Base-by-base conservation (phyloP, 1,284 basidiomycete species). In the Cutaneotrichosporon sp. region DNA sequence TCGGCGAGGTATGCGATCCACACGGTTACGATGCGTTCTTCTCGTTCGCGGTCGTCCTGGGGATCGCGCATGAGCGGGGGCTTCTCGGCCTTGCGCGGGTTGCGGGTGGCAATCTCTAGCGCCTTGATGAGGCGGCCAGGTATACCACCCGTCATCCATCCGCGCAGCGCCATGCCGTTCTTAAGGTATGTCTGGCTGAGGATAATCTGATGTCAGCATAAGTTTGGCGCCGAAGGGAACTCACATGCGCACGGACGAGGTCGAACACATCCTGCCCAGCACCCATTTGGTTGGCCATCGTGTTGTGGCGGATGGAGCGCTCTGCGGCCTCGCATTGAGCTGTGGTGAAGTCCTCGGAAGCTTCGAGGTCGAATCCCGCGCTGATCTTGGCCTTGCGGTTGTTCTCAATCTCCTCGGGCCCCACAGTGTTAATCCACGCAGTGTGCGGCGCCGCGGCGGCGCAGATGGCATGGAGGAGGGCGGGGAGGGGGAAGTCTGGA, bases 401-500 rank as follows among this genome's bases (percentile, higher is more conserved):
- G 16, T 43, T 54, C 25, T 71, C 67, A 9, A 68, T 38, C 17
- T 61, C 46, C 20, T 67, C 61, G 0, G 67, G 66, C 7, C 61
- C 54, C 10, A 70, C 33, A 4, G 55, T 53, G 19, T 57, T 64
- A 35, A 65, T 66, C 64, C 67, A 70, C 7, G 74, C 72, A 1
- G 72, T 74, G 51, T 75, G 67, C 11, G 65, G 61, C 1, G 75
- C 63, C 0, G 75, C 74, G 10, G 67, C 58, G 4, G 77, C 75
- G 49, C 74, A 74, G 27, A 79, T 76, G 31, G 73, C 71, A 55
- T 79, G 77, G 3, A 79, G 64, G 0, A 79, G 61, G 2, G 70
- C 65, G 0, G 70, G 56, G 51, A 75, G 72, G 8, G 77, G 78
- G 61, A 78, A 79, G 11, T 68, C 60, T 4, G 55, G 39, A 34